Evolutionary conservation across 2,329 filamentous ascomycete genomes (phyloP).

Genomic region (Paraphaeosphaeria sporulosa): DNA sequence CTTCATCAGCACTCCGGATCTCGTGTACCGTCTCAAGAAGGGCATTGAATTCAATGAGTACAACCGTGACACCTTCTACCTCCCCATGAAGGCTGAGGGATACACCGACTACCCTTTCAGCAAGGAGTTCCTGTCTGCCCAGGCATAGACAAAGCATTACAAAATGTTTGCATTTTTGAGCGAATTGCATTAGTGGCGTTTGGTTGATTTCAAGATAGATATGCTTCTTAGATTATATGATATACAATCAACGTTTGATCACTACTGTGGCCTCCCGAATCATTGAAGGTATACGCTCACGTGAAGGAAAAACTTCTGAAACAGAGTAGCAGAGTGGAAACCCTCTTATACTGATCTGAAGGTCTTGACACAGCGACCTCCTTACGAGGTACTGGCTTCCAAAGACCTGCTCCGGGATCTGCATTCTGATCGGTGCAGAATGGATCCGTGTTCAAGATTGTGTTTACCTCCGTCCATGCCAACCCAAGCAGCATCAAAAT

Average conservation of each 20-base stretch:
- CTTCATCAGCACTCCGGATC: constrained; percentile 60
- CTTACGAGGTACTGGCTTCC: no score
- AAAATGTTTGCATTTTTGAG: not conserved
- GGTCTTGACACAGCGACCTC: no score
- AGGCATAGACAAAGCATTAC: constrained; percentile 1
- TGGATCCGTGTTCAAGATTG: no score
- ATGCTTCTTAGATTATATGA: not conserved
- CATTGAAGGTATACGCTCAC: not conserved
- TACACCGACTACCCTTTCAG: constrained; percentile 55
- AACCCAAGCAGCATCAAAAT: no score
- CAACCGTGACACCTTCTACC: constrained; percentile 57
- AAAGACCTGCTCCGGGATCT: no score
- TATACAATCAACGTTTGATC: not conserved
- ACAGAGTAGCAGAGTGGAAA: no score
- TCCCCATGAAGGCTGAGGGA: constrained; percentile 41
- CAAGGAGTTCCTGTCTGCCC: constrained; percentile 10
- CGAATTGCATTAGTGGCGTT: constrained; percentile 3
- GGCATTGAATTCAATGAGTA: constrained; percentile 55
- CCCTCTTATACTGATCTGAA: no score
- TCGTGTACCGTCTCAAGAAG: constrained; percentile 55
- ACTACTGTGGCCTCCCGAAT: not conserved
- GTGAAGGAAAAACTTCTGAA: no score
- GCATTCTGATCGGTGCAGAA: no score
- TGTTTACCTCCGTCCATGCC: no score
- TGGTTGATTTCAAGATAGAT: not conserved